Evolutionary conservation across 2,329 filamentous ascomycete genomes (phyloP), one percentile per base, ranked within the genome.

Genomic region (Verticillium albo-atrum): DNA sequence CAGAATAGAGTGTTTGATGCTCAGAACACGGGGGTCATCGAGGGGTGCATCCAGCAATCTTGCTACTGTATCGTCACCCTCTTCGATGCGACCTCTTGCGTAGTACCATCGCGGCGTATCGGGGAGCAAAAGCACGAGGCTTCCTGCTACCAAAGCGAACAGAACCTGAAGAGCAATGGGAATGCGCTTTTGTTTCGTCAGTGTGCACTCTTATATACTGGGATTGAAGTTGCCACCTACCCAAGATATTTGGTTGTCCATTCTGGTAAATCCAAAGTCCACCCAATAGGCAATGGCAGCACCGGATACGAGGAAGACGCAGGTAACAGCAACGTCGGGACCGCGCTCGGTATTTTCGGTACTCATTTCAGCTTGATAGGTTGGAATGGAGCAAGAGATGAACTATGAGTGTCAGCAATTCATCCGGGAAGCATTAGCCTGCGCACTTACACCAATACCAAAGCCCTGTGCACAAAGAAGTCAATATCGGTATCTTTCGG

Each of bases 61-160:
- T 15, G 52, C 30, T 7, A 62, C 37, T 4, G 58, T 60, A n/a
- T 58, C 56, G 17, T 62, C 61, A 7, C 61, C 61, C 26, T 62
- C 35, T 27, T 37, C 23, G 2, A 54, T 51, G 32, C 57, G 55
- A 5, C 58, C 58, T 34, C 57, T 58, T 15, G 58, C 61, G 25
- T 62, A 62, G 47, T 62, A 62, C 61, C 61, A 62, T 27, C 61
- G 53, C 6, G 61, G 61, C 4, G 61, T 62, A 30, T 62, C 61
- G 1, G 61, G 61, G 30, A 62, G 61, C 9, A 58, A 25, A 6
- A 62, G 50, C 6, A 42, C 54, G n/a, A 60, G 56, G 15, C 55
- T n/a, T n/a, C 58, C 61, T 10, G 58, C 61, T 30, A 27, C 52
- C 15, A 59, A 17, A 3, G 61, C 61, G 28, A 62, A 62, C 12